Evolutionary conservation across 2,329 filamentous ascomycete species (phyloP).

Genomic region (Penicillium aurantiogriseum): DNA sequence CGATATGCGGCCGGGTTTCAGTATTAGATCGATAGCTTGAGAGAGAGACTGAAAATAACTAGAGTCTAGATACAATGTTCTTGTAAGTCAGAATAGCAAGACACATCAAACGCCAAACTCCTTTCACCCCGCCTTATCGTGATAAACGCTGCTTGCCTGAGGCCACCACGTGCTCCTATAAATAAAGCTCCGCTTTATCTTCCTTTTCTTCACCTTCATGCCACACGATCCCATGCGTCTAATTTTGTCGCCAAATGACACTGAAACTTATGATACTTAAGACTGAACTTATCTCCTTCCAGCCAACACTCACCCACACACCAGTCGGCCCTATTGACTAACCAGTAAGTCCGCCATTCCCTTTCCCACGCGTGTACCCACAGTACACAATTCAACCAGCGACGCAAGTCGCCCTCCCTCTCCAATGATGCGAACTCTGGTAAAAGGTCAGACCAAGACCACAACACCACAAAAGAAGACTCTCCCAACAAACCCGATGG

Average conservation of each 20-base stretch:
- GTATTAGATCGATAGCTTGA: too few species aligned
- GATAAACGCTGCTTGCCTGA: constrained; percentile 8
- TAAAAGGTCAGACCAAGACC: constrained; percentile 47
- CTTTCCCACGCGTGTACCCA: background rate
- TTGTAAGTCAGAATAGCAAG: background rate
- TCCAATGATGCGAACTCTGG: constrained; percentile 46
- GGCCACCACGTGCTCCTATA: background rate
- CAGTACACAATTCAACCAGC: background rate
- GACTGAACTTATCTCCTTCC: background rate
- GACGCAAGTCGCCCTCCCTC: constrained; percentile 15
- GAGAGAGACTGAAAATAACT: background rate
- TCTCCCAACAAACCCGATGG: constrained; percentile 21
- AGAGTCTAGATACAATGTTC: background rate
- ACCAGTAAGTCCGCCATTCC: constrained; percentile 4
- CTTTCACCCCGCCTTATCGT: constrained; percentile 22
- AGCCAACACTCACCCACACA: background rate
- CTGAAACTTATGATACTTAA: background rate
- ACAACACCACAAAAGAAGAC: constrained; percentile 9
- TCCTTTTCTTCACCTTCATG: constrained; percentile 1
- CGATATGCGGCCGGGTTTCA: too few species aligned
- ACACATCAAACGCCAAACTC: background rate
- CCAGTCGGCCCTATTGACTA: background rate
- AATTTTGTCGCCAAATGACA: background rate
- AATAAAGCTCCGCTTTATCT: background rate
- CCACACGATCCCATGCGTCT: background rate